Percentiles rank a stretch among this genome's conserved stretches.
These are phyloP conservation scores for Saccharomycopsis malanga DNA, from an alignment of 805 yeast genomes.

Conservation along the genomic window DNA sequence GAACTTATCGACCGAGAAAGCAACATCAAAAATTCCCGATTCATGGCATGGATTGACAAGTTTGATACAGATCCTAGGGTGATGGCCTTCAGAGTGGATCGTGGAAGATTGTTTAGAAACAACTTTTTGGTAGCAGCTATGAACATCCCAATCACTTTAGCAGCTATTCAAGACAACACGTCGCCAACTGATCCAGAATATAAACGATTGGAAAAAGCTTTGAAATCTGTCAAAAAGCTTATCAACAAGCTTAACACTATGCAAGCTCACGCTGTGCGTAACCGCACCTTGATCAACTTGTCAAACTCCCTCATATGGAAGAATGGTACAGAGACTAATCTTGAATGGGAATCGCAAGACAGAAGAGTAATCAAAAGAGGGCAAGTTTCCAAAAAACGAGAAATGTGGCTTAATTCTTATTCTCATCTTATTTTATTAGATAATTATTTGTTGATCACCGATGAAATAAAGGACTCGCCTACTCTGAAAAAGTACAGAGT, in stretches of 20 bases:
- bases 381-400: slow-evolving; percentile 53
- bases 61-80: slow-evolving; percentile 43
- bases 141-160: slow-evolving; percentile 54
- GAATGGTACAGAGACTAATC: slow-evolving; percentile 38
- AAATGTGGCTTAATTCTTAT: slow-evolving; percentile 51
- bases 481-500: slow-evolving; percentile 33
- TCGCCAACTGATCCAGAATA: slow-evolving; percentile 45
- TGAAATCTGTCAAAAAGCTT: slow-evolving; percentile 47
- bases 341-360: slow-evolving; percentile 45
- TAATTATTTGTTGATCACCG: slow-evolving; percentile 61
- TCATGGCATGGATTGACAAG: slow-evolving; percentile 52
- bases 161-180: slow-evolving; percentile 48
- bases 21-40: slow-evolving; percentile 32
- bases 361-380: slow-evolving; percentile 56
- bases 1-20: slow-evolving; percentile 44
- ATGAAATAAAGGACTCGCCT: slow-evolving; percentile 39
- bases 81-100: slow-evolving; percentile 36
- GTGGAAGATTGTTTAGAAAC: slow-evolving; percentile 49
- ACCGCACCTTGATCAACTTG: slow-evolving; percentile 46
- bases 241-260: slow-evolving; percentile 53
- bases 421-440: slow-evolving; percentile 57
- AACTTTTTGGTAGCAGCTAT: slow-evolving; percentile 50
- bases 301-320: slow-evolving; percentile 51
- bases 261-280: slow-evolving; percentile 54
- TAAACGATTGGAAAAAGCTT: slow-evolving; percentile 43